Evolutionary conservation across 164 flowering plant genomes (phyloP), one percentile per base, ranked within the genome.

Genomic region (Macadamia integrifolia): DNA sequence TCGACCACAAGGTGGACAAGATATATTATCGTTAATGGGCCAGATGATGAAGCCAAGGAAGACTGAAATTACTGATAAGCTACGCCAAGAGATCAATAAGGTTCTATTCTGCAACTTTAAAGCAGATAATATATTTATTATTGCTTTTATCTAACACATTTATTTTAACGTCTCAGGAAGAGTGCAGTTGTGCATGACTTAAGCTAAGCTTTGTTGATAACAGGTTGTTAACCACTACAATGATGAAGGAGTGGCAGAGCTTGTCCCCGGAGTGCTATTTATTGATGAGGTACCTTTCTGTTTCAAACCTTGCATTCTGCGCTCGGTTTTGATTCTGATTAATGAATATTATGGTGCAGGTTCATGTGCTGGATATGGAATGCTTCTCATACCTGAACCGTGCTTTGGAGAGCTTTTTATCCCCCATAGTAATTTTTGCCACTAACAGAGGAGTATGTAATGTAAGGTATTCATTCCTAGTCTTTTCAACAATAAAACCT

Each of bases 31-130:
- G 31, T 70, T 85, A 32, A 83, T 83, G 87, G 89, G 85, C 58
- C 96, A 91, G 76, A 91, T 93, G 96, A 91, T 89, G 94, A 93
- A 93, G 77, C 97, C 97, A 7, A 82, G 90, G 71, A 94, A 94
- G 80, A 94, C 97, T 44, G 97, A 94, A 80, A 92, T 94, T 61
- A 94, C 98, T 59, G 98, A 94, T 64, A 94, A 94, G 74, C 81
- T 94, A 61, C 80, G 98, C 6, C 95, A 89, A 75, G 97, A 94
- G 81, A 87, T 94, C 62, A 94, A 92, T 68, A 92, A 94, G 97
- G 97, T 92, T 80, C 87, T 60, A 81, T 83, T 32, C 82, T 87
- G 14, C 84, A 77, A n/a, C 82, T 82, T 23, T 85, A 42, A 15
- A 31, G 60, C 31, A 60, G 60, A 35, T 57, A n/a, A 43, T 58